Conservation (phyloP, 192 early-diverging fungal genomes). For the Rhizophagus prolifer region DNA sequence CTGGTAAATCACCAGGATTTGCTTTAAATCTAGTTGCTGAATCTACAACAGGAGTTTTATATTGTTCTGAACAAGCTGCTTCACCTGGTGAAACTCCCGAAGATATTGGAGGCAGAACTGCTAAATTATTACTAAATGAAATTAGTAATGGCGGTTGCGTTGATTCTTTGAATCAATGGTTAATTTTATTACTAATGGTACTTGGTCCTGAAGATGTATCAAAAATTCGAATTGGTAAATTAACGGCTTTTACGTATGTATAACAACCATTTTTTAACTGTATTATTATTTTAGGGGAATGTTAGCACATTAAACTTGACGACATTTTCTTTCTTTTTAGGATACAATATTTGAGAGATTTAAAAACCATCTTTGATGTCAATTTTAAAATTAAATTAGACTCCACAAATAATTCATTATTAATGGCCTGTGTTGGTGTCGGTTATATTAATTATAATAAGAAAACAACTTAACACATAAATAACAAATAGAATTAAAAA, state of each 20-base stretch:
- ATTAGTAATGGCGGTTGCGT: conserved; percentile 89
- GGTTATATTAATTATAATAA: conserved; percentile 92
- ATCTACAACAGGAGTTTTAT: conserved; percentile 77
- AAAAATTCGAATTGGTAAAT: conserved; percentile 80
- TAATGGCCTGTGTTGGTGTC: conserved; percentile 86
- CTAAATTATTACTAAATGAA: conserved; percentile 79
- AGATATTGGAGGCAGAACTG: conserved; percentile 79
- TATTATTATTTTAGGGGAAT: background rate
- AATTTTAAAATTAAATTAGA: conserved; percentile 91
- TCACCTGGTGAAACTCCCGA: conserved; percentile 82
- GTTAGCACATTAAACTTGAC: background rate
- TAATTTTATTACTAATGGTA: conserved; percentile 83
- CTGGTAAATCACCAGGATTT: conserved; percentile 91
- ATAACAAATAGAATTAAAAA: background rate
- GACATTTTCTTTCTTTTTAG: conserved; percentile 36
- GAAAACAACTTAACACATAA: conserved; percentile 60
- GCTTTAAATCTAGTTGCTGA: conserved; percentile 90
- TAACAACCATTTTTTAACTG: background rate
- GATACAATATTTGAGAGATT: conserved; percentile 91
- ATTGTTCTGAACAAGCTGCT: conserved; percentile 86
- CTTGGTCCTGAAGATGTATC: conserved; percentile 91
- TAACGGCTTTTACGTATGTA: conserved; percentile 84
- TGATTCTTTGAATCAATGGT: conserved; percentile 85
- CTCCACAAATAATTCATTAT: conserved; percentile 52
- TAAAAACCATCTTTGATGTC: conserved; percentile 85